Evolutionary conservation across 192 early-diverging fungal genomes (phyloP), one percentile per base, ranked within the genome.

Genomic region (Spizellomyces sp.): DNA sequence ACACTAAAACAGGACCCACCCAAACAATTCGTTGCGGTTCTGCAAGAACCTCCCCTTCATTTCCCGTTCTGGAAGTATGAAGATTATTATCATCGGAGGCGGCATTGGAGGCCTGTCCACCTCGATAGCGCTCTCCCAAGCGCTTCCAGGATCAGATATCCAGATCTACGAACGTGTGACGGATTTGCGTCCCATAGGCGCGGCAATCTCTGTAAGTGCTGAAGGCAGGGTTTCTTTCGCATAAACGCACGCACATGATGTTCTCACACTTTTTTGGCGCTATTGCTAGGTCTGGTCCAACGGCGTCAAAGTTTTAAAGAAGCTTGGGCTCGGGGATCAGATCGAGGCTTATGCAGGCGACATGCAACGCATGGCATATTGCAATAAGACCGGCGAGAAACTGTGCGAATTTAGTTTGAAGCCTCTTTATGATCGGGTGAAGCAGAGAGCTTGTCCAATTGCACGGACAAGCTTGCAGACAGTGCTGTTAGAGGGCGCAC

Each of bases 301-400:
- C 59, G 69, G 69, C 58, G 69, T 70, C 57, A 70, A 70, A 47
- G 69, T 70, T 4, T 56, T 70, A 19, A 70, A 70, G 27, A n/a
- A 46, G 4, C 45, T 59, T 10, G 69, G 69, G 19, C 69, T 70
- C 41, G 69, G 69, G 43, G 69, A 22, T 22, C 7, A 60, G 5
- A 70, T 70, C 7, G 69, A 70, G 69, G 69, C 27, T 7, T 60
- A 45, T 45, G 69, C 69, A 15, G 69, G 69, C 45, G 69, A 70
- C 59, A 70, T 70, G 69, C 56, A 59, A 59, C 15, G 44, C 14
- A 70, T 70, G 69, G 69, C 69, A 5, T 70, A 70, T 59, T 14
- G 19, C 1, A 7, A 57, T 7, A 62, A 63, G 42, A 43, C 14
- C 44, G 69, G 69, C 14, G 22, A 62, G 50, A 8, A 56, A 9